Evolutionary conservation across 2,329 filamentous ascomycete species (phyloP).

Genomic region (Colletotrichum ledebouriae): DNA sequence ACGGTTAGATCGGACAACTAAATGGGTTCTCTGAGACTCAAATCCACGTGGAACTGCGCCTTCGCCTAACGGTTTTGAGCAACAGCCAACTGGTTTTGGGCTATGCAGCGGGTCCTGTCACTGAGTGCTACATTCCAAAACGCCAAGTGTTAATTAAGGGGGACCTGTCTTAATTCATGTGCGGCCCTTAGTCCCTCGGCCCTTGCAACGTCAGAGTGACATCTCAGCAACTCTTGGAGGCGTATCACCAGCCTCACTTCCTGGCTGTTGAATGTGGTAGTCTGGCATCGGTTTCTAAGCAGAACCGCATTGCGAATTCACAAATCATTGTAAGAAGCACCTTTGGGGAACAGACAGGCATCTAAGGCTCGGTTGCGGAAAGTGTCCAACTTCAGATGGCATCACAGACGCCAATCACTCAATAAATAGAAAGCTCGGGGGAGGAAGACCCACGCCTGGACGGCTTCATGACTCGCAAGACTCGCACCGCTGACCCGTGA

Average conservation of each 20-base stretch:
- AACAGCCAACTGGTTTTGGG: constrained; percentile 17
- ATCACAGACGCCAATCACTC: constrained; percentile 32
- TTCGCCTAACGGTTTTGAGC: constrained; percentile 8
- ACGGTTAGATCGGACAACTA: constrained; percentile 16
- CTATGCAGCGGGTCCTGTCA: constrained; percentile 16
- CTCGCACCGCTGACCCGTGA: constrained; percentile 34
- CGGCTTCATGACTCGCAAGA: constrained; percentile 41
- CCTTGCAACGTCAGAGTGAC: constrained; percentile 16
- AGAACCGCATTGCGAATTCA: not conserved
- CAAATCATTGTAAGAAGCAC: not conserved
- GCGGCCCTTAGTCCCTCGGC: not conserved
- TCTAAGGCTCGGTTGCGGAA: not conserved
- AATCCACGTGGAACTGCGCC: constrained; percentile 35
- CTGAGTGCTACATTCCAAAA: constrained; percentile 24
- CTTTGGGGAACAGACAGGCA: not conserved
- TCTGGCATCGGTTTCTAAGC: not conserved
- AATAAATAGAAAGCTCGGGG: constrained; percentile 40
- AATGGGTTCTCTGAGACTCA: constrained; percentile 28
- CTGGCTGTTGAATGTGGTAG: not conserved
- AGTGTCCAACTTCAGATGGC: constrained; percentile 26
- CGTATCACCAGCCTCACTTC: constrained; percentile 20
- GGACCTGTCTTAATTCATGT: constrained; percentile 30
- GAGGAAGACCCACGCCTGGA: constrained; percentile 33
- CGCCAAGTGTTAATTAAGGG: constrained; percentile 38
- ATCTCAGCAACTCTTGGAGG: constrained; percentile 17